Evolutionary conservation across 768 basidiomycete species (phyloP).

Genomic region (Calocybe gangraenosa): DNA sequence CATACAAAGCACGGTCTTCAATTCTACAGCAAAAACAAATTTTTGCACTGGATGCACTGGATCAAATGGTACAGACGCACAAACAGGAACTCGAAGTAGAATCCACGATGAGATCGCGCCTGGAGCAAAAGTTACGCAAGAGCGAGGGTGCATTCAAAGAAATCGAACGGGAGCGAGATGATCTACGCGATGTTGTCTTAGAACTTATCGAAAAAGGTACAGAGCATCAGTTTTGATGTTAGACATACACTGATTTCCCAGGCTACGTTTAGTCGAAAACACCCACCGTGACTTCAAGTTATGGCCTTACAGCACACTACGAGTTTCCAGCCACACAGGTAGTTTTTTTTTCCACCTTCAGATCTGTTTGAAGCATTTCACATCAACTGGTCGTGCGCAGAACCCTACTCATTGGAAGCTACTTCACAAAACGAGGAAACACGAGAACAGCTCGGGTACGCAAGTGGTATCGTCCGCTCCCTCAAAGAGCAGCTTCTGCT

Average conservation of each 20-base stretch:
- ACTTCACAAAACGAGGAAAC: background rate
- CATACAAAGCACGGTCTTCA: slow-evolving; percentile 15
- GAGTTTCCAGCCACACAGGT: slow-evolving; percentile 37
- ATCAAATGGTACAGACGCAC: slow-evolving; percentile 5
- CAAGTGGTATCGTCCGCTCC: slow-evolving; percentile 31
- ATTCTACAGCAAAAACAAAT: slow-evolving; percentile 17
- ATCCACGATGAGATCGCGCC: background rate
- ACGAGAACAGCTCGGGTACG: slow-evolving; percentile 21
- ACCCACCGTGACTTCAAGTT: slow-evolving; percentile 34
- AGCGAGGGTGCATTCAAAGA: slow-evolving; percentile 4
- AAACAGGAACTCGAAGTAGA: slow-evolving; percentile 11
- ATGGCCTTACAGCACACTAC: slow-evolving; percentile 41
- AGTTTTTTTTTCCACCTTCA: slow-evolving; percentile 14
- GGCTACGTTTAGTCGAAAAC: slow-evolving; percentile 27
- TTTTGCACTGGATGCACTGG: slow-evolving; percentile 15
- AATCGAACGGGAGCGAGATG: slow-evolving; percentile 39
- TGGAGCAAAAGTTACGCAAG: slow-evolving; percentile 7
- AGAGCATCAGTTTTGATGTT: slow-evolving; percentile 6
- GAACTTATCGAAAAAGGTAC: slow-evolving; percentile 49
- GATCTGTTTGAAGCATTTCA: background rate
- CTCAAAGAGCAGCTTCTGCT: slow-evolving; percentile 32
- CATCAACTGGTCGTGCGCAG: background rate
- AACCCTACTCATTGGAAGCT: background rate
- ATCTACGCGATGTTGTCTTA: slow-evolving; percentile 41
- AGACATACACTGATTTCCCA: slow-evolving; percentile 1